phyloP scores from a whole-genome alignment of 169 alveolate genomes.

The Babesia bovis region DNA sequence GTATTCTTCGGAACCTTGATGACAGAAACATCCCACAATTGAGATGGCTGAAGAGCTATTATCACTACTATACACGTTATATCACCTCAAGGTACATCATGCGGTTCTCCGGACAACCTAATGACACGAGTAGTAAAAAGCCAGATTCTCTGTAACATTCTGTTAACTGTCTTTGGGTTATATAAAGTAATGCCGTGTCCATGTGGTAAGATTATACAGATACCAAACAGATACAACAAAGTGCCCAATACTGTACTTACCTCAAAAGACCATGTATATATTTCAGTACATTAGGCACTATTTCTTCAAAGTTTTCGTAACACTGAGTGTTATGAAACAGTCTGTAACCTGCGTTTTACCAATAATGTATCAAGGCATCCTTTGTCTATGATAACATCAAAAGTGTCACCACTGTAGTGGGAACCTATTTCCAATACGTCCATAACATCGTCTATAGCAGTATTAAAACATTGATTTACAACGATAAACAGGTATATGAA shows the following conservation, averaged over 20 bases:
- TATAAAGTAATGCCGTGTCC: too few relatives aligned
- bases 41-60: conserved; percentile 10
- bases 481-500: neutral
- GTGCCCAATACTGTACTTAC: neutral
- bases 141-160: conserved; percentile 31
- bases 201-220: neutral
- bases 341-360: neutral
- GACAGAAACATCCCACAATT: conserved; percentile 41
- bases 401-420: conserved; percentile 54
- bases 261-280: conserved; percentile 22
- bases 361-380: conserved; percentile 77
- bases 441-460: conserved; percentile 23
- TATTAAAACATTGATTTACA: neutral
- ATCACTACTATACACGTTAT: neutral
- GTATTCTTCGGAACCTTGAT: conserved; percentile 25
- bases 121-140: conserved; percentile 35
- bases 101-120: conserved; percentile 57
- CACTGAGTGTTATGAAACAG: conserved; percentile 21
- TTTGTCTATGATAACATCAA: conserved; percentile 74
- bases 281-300: conserved; percentile 32
- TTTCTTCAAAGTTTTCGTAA: conserved; percentile 23
- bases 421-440: conserved; percentile 30
- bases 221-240: neutral
- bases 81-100: conserved; percentile 54
- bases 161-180: too few relatives aligned